phyloP scores from a whole-genome alignment of 768 basidiomycete genomes.

The Calvatia gigantea region DNA sequence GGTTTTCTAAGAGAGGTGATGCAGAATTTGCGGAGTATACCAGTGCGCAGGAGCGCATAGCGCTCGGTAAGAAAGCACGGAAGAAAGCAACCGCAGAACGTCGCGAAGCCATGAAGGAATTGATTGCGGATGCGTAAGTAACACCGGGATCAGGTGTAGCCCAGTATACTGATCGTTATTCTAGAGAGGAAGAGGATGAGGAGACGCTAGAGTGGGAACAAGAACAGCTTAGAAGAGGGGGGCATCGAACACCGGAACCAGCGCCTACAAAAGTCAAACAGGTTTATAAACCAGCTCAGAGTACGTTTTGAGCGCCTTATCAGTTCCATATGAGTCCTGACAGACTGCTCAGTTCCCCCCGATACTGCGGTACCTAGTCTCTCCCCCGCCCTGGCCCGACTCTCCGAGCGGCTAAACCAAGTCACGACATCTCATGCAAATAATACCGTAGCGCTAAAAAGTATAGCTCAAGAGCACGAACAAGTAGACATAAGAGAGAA shows the following conservation, averaged over 20 bases:
- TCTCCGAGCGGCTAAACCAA: constrained; percentile 56
- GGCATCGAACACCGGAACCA: constrained; percentile 41
- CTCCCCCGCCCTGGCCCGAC: constrained; percentile 52
- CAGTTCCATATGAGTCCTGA: constrained; percentile 10
- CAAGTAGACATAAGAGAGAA: constrained; percentile 65
- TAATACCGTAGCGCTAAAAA: constrained; percentile 52
- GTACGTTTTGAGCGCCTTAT: constrained; percentile 38
- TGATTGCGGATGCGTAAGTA: constrained; percentile 80
- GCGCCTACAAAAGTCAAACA: constrained; percentile 41
- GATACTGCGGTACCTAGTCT: constrained; percentile 62
- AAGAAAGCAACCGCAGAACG: constrained; percentile 67
- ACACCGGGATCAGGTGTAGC: background rate
- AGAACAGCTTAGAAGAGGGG: constrained; percentile 77
- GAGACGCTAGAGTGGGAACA: constrained; percentile 84
- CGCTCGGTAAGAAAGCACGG: constrained; percentile 77
- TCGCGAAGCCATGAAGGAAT: constrained; percentile 68
- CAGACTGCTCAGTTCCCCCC: constrained; percentile 55
- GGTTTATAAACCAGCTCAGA: constrained; percentile 67
- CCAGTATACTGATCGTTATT: background rate
- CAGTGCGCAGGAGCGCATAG: constrained; percentile 82
- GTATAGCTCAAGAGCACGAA: constrained; percentile 57
- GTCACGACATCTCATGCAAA: constrained; percentile 67
- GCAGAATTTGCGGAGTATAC: constrained; percentile 86
- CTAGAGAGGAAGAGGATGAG: constrained; percentile 78
- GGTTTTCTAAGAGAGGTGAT: background rate